These are phyloP conservation scores for Collybia sordida DNA, from an alignment of 768 basidiomycete genomes.

Conservation along the genomic window DNA sequence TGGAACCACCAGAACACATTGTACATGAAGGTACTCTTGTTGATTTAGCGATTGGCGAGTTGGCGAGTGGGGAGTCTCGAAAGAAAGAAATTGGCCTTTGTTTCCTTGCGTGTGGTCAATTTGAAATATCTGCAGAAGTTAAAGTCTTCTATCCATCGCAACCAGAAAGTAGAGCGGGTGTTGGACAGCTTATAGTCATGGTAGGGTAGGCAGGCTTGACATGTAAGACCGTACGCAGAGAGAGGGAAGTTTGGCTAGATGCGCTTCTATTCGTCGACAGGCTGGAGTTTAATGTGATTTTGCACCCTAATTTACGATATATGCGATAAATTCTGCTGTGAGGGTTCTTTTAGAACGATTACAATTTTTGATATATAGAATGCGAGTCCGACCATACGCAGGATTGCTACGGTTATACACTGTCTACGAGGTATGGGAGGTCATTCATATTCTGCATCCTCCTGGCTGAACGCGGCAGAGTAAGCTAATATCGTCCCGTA, in stretches of 20 bases:
- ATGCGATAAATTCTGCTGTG: background rate
- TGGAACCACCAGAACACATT: constrained; percentile 63
- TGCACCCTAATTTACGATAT: no score
- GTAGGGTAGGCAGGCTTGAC: no score
- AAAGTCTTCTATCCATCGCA: constrained; percentile 27
- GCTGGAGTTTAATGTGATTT: no score
- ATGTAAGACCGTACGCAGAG: no score
- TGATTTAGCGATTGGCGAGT: constrained; percentile 62
- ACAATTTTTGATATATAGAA: background rate
- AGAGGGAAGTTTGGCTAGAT: no score
- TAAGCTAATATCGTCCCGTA: constrained; percentile 92
- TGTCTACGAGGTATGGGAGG: constrained; percentile 7
- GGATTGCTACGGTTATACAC: background rate
- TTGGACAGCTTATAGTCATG: constrained; percentile 38
- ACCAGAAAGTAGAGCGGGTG: constrained; percentile 32
- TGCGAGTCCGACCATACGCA: no score
- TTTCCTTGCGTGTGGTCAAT: constrained; percentile 72
- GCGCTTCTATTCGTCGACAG: background rate
- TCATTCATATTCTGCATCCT: constrained; percentile 80
- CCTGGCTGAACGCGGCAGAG: constrained; percentile 78
- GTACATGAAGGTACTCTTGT: constrained; percentile 66
- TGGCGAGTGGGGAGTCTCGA: constrained; percentile 53
- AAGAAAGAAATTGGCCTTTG: constrained; percentile 60
- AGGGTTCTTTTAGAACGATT: no score
- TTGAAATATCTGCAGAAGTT: constrained; percentile 49